phyloP scores from a whole-genome alignment of 495 filamentous ascomycete species.

The Aspergillus baeticus region DNA sequence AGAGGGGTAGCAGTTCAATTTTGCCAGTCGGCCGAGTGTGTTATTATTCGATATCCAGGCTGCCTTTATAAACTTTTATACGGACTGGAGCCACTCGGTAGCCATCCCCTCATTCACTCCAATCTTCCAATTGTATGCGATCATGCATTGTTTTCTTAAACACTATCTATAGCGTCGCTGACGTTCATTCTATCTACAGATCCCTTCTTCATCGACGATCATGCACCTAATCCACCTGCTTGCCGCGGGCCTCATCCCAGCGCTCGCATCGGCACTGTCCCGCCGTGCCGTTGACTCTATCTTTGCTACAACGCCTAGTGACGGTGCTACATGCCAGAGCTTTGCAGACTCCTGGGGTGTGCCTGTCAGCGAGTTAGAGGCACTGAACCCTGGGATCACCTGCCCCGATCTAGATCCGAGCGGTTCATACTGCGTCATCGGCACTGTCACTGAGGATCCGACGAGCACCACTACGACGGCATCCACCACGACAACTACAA shows the following conservation, averaged over 20 bases:
- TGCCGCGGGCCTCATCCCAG: background rate
- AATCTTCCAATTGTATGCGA: too few species aligned
- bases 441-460: slow-evolving; percentile 7
- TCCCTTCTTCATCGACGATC: background rate
- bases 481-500: slow-evolving; percentile 9
- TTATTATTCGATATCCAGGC: too few species aligned
- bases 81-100: too few species aligned
- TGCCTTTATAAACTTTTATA: too few species aligned
- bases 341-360: slow-evolving; percentile 16
- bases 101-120: too few species aligned
- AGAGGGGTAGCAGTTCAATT: too few species aligned
- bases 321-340: slow-evolving; percentile 13
- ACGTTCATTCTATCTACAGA: background rate
- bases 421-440: slow-evolving; percentile 18
- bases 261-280: background rate
- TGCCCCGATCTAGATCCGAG: slow-evolving; percentile 16
- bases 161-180: too few species aligned
- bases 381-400: slow-evolving; percentile 16
- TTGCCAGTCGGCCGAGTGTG: too few species aligned
- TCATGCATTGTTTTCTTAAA: too few species aligned
- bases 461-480: slow-evolving; percentile 9
- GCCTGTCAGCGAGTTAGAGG: slow-evolving; percentile 2
- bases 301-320: background rate
- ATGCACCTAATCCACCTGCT: background rate
- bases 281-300: background rate